Evolutionary conservation across 345 rosid species (phyloP).

Genomic region (Kandelia obovata): DNA sequence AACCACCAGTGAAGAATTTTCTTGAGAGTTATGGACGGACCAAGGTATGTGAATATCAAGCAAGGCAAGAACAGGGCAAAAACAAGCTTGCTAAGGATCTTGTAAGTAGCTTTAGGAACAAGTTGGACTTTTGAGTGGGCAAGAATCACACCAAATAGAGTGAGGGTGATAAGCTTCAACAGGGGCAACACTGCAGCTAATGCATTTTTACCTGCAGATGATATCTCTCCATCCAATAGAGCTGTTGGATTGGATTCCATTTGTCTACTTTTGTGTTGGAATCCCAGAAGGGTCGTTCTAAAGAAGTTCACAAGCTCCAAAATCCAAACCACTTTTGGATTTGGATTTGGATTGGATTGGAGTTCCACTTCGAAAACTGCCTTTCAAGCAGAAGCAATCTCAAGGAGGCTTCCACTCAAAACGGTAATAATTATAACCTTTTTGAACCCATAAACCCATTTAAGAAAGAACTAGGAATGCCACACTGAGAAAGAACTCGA

Average conservation of each 20-base stretch:
- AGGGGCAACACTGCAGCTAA: slow-evolving; percentile 31
- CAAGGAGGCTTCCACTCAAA: too few relatives aligned
- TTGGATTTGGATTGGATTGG: too few relatives aligned
- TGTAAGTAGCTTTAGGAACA: slow-evolving; percentile 37
- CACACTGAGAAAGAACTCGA: too few relatives aligned
- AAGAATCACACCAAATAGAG: slow-evolving; percentile 31
- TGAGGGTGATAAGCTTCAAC: slow-evolving; percentile 35
- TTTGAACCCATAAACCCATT: too few relatives aligned
- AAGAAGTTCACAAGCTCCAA: not conserved
- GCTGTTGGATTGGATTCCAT: not conserved
- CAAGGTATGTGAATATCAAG: slow-evolving; percentile 38
- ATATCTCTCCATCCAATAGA: not conserved
- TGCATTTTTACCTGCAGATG: slow-evolving; percentile 13
- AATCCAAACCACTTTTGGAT: too few relatives aligned
- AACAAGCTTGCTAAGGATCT: slow-evolving; percentile 32
- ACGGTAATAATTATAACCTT: too few relatives aligned
- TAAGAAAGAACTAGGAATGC: too few relatives aligned
- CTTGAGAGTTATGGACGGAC: slow-evolving; percentile 20
- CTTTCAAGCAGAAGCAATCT: too few relatives aligned
- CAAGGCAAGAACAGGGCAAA: slow-evolving; percentile 40
- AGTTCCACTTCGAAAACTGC: too few relatives aligned
- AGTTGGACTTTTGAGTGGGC: slow-evolving; percentile 33
- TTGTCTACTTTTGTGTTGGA: not conserved
- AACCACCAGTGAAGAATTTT: slow-evolving; percentile 41
- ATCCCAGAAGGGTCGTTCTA: not conserved